A percentile compares a stretch with the other conserved stretches of the same genome.
Evolutionary conservation across 345 rosid species (phyloP).

Genomic region (Gossypium herbaceum): DNA sequence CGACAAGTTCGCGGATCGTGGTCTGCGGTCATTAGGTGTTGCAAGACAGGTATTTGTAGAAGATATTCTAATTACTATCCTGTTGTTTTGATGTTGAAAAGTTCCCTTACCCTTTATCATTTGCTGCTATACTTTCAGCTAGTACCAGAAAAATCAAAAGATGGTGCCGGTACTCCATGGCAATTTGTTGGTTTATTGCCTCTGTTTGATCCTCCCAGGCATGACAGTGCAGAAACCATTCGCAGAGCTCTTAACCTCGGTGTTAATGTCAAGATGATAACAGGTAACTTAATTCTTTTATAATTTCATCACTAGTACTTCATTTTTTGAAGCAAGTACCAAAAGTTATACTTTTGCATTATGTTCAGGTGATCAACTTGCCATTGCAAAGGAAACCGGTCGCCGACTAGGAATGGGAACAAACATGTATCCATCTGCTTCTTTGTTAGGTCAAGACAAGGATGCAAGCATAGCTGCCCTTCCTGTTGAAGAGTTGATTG

Average conservation of each 20-base stretch:
- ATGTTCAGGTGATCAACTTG: slow-evolving; percentile 61
- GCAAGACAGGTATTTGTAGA: slow-evolving; percentile 60
- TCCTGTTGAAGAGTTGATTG: slow-evolving; percentile 83
- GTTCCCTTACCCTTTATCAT: slow-evolving; percentile 5
- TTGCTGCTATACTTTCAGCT: slow-evolving; percentile 30
- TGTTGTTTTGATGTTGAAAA: not conserved
- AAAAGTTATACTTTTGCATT: not conserved
- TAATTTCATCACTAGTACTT: not conserved
- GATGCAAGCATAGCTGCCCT: slow-evolving; percentile 59
- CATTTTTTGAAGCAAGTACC: not conserved
- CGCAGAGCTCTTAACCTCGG: slow-evolving; percentile 88
- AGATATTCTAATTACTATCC: not conserved
- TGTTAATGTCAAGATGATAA: slow-evolving; percentile 96
- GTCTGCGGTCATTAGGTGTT: slow-evolving; percentile 77
- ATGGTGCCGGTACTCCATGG: slow-evolving; percentile 71
- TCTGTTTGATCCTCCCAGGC: slow-evolving; percentile 46
- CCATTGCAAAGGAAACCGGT: slow-evolving; percentile 95
- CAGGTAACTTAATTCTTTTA: slow-evolving; percentile 43
- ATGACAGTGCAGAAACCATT: slow-evolving; percentile 96
- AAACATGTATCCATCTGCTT: slow-evolving; percentile 92
- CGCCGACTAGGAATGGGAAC: slow-evolving; percentile 95
- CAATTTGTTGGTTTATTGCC: slow-evolving; percentile 32
- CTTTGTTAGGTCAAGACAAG: slow-evolving; percentile 72
- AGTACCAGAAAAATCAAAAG: slow-evolving; percentile 73
- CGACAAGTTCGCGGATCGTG: slow-evolving; percentile 77